Base-by-base conservation (phyloP, 2,329 filamentous ascomycete species). In the Penicillium psychrosexuale region DNA sequence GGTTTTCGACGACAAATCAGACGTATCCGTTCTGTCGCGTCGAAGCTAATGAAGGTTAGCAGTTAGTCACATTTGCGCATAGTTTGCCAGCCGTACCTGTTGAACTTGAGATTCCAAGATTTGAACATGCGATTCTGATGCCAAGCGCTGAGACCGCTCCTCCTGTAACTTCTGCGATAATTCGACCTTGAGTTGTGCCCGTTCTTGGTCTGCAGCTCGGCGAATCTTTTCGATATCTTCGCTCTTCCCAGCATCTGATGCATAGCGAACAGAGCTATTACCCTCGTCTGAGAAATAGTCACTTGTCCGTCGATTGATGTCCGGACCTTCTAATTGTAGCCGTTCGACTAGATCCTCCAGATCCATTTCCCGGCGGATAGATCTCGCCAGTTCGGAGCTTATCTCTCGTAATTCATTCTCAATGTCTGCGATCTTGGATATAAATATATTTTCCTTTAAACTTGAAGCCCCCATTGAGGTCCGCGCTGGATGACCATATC, bases 221-320 rank as follows among this genome's bases (percentile, higher is more conserved):
- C 92, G 88, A 43, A 94, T 81, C 71, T 86, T 90, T 57, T 96
- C 90, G 33, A 97, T 78, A 70, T 97, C 90, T 66, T 87, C 84
- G 31, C 74, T 75, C 43, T 82, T 80, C 38, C 63, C 64, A 56
- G 83, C 79, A 44, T 90, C 87, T 58, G 82, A 77, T 1, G 88
- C 86, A 67, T 87, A 88, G 66, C 91, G 89, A 50, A 90, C 82
- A 1, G 91, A 93, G 72, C 91, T 93, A 55, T 90, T 88, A 31
- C 94, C 94, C 6, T 92, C 96, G 72, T 99, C 94, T 2, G 94
- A 99, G 72, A 94, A 99, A 76, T 99, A 97, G 75, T 99, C 94
- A 75, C 94, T 97, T 9, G 90, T 95, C 57, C 93, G 84, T 70
- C 89, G 88, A 60, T 83, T 86, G 28, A 81, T 69, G n/a, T 79